Evolutionary conservation across 768 basidiomycete species (phyloP).

Genomic region (Lentinus tigrinus): DNA sequence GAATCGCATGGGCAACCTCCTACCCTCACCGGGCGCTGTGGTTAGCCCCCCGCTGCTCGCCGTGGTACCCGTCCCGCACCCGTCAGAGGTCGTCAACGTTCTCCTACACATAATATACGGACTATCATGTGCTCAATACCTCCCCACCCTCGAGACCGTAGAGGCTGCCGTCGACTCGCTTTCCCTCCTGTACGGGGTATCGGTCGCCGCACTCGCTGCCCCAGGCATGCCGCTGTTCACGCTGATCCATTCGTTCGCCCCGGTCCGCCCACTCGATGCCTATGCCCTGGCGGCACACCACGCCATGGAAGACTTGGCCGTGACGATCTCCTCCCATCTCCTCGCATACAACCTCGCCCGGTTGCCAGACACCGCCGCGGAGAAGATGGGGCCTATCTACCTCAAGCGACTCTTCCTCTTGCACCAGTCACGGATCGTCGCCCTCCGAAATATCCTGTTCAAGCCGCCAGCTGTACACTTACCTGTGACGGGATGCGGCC

Average conservation of each 20-base stretch:
- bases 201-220: constrained; percentile 22
- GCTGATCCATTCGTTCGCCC: constrained; percentile 36
- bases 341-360: constrained; percentile 33
- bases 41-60: not conserved
- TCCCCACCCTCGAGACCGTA: constrained; percentile 28
- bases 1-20: constrained; percentile 59
- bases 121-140: constrained; percentile 26
- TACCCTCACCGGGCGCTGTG: constrained; percentile 26
- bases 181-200: constrained; percentile 28
- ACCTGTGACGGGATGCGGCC: constrained; percentile 20
- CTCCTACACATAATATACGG: constrained; percentile 34
- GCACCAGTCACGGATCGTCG: constrained; percentile 34
- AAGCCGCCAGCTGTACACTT: constrained; percentile 26
- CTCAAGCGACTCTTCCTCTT: constrained; percentile 40
- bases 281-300: constrained; percentile 40
- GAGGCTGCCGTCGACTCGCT: constrained; percentile 25
- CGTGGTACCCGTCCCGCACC: constrained; percentile 23
- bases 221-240: constrained; percentile 30
- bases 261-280: constrained; percentile 36
- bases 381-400: constrained; percentile 41
- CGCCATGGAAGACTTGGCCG: constrained; percentile 38
- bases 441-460: constrained; percentile 32
- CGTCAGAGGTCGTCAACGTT: constrained; percentile 31
- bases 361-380: constrained; percentile 38
- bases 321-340: constrained; percentile 37